Evolutionary conservation across 108 stramenopile genomes (phyloP), one percentile per base, ranked within the genome.

Genomic region (Cyclotella cryptica): DNA sequence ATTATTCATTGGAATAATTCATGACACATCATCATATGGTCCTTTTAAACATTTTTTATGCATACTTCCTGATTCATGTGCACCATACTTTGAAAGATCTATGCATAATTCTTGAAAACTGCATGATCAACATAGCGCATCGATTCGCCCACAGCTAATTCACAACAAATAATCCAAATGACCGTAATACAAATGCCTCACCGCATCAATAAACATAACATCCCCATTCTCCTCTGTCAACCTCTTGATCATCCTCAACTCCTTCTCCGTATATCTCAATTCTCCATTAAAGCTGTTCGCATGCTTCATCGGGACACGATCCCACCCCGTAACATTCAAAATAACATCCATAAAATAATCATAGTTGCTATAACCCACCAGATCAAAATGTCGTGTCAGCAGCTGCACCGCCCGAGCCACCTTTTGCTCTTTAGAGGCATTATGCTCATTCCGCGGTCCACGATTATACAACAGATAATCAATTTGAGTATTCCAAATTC

Each of bases 201-300:
- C 83, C 43, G 83, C 83, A 74, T 84, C 83, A 57, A 84, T 74
- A 70, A 84, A 84, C 55, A 62, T 28, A 13, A 84, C 83, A 60
- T 77, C 83, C n/a, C 83, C 83, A 57, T 84, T 84, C 54, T 30
- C 72, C 51, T 77, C 83, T 2, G 77, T 84, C 45, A 84, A 64
- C 24, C 45, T 39, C 60, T 77, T 72, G 44, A 84, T 66, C 71
- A 71, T 77, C 12, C 72, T 51, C 45, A 83, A 64, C 57, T 83
- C 75, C 55, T 66, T 69, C 40, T 83, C 71, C 0, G 71, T 83
- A 57, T 66, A 83, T 10, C 76, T 68, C 71, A 83, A 57, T 43
- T 72, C 60, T 12, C 76, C 82, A 61, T 68, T 61, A 66, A 77
- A 83, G 11, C 63, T 27, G 60, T 83, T 83, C 12, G 52, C 21